Base-by-base conservation (phyloP, 1,284 basidiomycete species). In the Stereum hirsutum region DNA sequence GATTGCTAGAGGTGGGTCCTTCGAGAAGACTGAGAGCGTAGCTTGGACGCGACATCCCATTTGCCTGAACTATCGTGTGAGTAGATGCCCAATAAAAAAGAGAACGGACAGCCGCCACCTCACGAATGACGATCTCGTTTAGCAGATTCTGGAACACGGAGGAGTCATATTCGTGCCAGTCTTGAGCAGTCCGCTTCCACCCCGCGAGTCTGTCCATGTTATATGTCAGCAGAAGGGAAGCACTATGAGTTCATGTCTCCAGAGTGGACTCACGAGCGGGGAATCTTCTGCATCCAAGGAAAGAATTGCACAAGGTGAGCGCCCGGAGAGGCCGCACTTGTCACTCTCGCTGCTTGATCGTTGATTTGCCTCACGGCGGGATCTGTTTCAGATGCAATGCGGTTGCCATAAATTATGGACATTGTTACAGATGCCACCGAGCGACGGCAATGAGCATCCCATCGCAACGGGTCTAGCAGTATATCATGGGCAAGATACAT, bases 111-210 rank as follows among this genome's bases (percentile, higher is more conserved):
- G n/a, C n/a, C n/a, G n/a, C n/a, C n/a, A 49, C 49, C 46, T 49
- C 48, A 46, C 43, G 19, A 43, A 49, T 23, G 37, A 44, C 5
- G 48, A 49, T 23, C 44, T 37, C 32, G 8, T 48, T 42, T 21
- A 48, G 41, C 19, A 53, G 48, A 11, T 21, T 20, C 23, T 49
- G 43, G 35, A 54, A 52, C 48, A 53, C 44, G 28, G 39, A 37
- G 6, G 45, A 46, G 38, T 54, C 52, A 17, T 37, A 34, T 12
- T 23, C 42, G 30, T 46, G 43, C 46, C 46, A 51, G 6, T 49
- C 44, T 31, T 51, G 40, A 7, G 45, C 49, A 7, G 36, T 42
- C 20, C 48, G 42, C 26, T 51, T 51, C 49, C 49, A 51, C 30
- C 43, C 45, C n/a, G 48, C 49, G 27, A 50, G 43, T 27, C 49